Evolutionary conservation across 208 protist genomes (phyloP), one percentile per base, ranked within the genome.

Genomic region (Leishmania arabica): DNA sequence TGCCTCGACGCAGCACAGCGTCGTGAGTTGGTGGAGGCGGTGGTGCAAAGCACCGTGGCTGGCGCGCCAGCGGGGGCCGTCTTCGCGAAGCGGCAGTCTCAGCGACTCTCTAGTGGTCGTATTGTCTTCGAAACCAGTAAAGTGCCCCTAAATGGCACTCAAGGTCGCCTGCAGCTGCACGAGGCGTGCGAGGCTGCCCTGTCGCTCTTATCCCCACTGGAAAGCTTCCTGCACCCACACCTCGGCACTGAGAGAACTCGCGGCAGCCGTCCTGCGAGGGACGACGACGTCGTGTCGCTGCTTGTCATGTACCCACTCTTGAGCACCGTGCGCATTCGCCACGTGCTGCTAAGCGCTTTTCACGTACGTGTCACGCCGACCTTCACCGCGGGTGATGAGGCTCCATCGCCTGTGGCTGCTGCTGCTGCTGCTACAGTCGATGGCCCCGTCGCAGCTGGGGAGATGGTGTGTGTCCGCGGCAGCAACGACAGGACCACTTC

Each of bases 161-260:
- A 65, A 49, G 88, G 86, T 2, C 73, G 54, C 42, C 64, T 56
- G 51, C 53, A 86, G 3, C 78, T 93, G 40, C 60, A 78, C 73
- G 80, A 86, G 40, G 83, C 81, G 3, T 93, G 84, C 54, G 91
- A 91, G 70, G 81, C 83, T 21, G 76, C 91, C 53, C 72, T 92
- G 62, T 34, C 70, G 0, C 76, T 81, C n/a, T 40, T 56, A 42
- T 83, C 75, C 17, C 78, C 84, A 6, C 58, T 82, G 4, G 75
- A 83, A 54, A 72, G 51, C 45, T 7, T 62, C 19, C 66, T 72
- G 45, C 47, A 53, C 13, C 27, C 47, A 2, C 40, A 8, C 11
- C 13, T 31, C 27, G 47, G 47, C 47, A 34, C 19, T 21, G 70
- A n/a, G 47, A 0, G 42, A 34, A 17, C 24, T 17, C 45, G 9